Evolutionary conservation across 257 asterid species (phyloP).

Genomic region (Penstemon barbatus): DNA sequence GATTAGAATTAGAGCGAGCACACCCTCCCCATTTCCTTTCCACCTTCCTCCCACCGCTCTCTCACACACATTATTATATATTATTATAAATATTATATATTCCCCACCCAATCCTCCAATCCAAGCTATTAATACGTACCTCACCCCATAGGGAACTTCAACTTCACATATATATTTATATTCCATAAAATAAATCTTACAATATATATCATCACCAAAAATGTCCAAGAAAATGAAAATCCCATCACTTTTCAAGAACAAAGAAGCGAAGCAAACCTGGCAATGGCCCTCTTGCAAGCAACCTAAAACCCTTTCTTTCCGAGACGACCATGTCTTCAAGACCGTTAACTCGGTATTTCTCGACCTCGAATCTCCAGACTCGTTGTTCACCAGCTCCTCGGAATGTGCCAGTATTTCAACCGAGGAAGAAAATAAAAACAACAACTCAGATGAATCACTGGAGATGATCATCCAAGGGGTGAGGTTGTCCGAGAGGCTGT

Average conservation of each 20-base stretch:
- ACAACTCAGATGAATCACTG: conserved; percentile 23
- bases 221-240: conserved; percentile 50
- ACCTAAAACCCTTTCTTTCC: conserved; percentile 47
- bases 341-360: conserved; percentile 69
- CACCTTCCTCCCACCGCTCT: conserved; percentile 46
- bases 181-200: background rate
- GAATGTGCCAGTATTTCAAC: conserved; percentile 43
- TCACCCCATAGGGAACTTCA: background rate
- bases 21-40: conserved; percentile 55
- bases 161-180: too few relatives aligned
- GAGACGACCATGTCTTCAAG: conserved; percentile 47
- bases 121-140: background rate
- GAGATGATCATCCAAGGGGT: conserved; percentile 59
- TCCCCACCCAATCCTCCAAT: conserved; percentile 14
- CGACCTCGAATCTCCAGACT: conserved; percentile 60
- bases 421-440: conserved; percentile 32
- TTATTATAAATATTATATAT: background rate
- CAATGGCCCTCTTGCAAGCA: conserved; percentile 51
- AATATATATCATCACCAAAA: background rate
- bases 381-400: conserved; percentile 72
- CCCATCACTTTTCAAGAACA: conserved; percentile 49
- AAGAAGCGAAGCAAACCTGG: conserved; percentile 37
- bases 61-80: conserved; percentile 18
- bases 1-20: too few relatives aligned
- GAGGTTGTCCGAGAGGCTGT: conserved; percentile 61